Conservation (phyloP, 306 rosid genomes). For the Fagus crenata region DNA sequence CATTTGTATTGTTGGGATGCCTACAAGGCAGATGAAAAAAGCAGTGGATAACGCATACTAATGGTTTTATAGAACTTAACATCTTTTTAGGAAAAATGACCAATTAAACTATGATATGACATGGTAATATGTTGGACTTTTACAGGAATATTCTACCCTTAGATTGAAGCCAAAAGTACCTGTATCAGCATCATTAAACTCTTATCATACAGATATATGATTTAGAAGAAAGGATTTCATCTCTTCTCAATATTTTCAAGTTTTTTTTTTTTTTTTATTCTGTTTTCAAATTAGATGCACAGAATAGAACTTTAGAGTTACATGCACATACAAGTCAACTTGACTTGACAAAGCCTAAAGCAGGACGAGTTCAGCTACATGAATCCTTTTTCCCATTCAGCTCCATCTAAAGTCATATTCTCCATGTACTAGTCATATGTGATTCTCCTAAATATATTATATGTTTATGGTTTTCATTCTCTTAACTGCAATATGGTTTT, state of each 20-base stretch:
- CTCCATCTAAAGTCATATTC: not conserved
- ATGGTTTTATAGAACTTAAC: not conserved
- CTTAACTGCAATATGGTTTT: not conserved
- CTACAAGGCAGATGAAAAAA: conserved; percentile 30
- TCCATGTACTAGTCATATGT: not conserved
- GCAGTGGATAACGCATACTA: conserved; percentile 11
- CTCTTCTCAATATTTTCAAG: not conserved
- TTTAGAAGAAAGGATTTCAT: not conserved
- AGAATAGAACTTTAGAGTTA: not conserved
- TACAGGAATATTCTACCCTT: not conserved
- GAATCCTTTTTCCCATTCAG: not conserved
- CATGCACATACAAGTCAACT: not conserved
- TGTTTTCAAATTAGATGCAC: not conserved
- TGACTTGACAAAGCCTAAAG: not conserved
- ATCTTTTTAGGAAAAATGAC: not conserved
- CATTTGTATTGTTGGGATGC: no score
- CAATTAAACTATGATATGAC: not conserved
- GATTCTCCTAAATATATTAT: not conserved
- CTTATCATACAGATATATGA: not conserved
- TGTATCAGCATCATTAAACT: not conserved
- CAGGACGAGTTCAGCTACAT: not conserved
- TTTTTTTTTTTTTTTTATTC: not conserved
- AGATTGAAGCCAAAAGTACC: not conserved
- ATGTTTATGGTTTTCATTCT: not conserved
- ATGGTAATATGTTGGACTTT: not conserved